Base-by-base conservation (phyloP, 2,329 filamentous ascomycete species). In the Ascocoryne sarcoides region DNA sequence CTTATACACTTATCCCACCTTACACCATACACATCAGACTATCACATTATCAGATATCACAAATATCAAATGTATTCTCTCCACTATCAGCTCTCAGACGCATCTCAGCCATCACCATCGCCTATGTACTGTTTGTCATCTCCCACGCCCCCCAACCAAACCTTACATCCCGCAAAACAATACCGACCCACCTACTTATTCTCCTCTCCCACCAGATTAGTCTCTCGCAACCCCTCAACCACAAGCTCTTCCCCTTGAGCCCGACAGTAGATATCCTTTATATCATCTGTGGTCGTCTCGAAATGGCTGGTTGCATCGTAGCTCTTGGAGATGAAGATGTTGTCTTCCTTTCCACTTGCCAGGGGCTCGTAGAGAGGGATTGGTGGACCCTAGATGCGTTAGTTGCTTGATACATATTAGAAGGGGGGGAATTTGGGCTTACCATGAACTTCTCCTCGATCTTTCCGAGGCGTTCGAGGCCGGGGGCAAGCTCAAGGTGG, bases 251-350 rank as follows among this genome's bases (percentile, higher is more conserved):
- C 84, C 43, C 73, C 76, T 37, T 67, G 78, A 53, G 82, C 83
- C 56, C 92, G 80, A 54, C 69, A 73, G 71, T 95, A 98, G 56
- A 98, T 86, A 62, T 96, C 86, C 68, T 82, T 83, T 60, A 98
- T 89, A 64, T 98, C 90, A 62, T 95, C 92, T 68, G 73, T 76
- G 34, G 70, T 75, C 26, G 87, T 95, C 76, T 98, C 92, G 59
- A 98, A 98, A 73, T 98, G 92, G 63, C 85, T 94, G 50, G 85
- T 93, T 39, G 93, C 87, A 60, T 98, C 93, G 67, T 98, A 98
- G 70, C 87, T 95, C 79, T 93, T 95, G 58, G 88, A 95, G 62
- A 98, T 88, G 70, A 88, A 98, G 64, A 98, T 82, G 65, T 89
- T 89, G 70, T 95, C 89, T 54, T 80, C 83, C 53, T 69, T 72